Conservation (phyloP, 306 rosid species). For the Cicer chorassanicum region DNA sequence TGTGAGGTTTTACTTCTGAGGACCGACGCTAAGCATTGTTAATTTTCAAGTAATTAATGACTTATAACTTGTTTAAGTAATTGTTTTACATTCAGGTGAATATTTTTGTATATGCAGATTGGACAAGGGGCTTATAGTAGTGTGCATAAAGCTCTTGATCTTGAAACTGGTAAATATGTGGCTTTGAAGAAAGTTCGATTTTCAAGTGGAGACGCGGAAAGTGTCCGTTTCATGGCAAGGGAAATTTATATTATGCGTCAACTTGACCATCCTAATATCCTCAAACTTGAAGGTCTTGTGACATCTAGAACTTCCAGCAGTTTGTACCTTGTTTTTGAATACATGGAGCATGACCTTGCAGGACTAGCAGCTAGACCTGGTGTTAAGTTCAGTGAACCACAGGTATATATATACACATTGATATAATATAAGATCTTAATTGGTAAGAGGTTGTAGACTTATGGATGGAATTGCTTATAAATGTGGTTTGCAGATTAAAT, state of each 20-base stretch:
- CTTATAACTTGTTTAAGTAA: not conserved
- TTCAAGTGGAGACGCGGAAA: slow-evolving; percentile 76
- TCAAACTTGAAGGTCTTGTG: slow-evolving; percentile 87
- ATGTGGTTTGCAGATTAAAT: slow-evolving; percentile 70
- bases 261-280: slow-evolving; percentile 91
- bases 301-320: slow-evolving; percentile 82
- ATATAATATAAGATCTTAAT: not conserved
- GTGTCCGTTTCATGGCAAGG: slow-evolving; percentile 97
- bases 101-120: slow-evolving; percentile 55
- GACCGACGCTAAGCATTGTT: not conserved
- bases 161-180: slow-evolving; percentile 80
- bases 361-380: slow-evolving; percentile 69
- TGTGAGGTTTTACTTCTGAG: not conserved
- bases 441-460: not conserved
- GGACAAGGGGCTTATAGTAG: slow-evolving; percentile 98
- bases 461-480: not conserved
- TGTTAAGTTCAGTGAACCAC: slow-evolving; percentile 74
- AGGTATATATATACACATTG: slow-evolving; percentile 51
- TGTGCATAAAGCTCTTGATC: slow-evolving; percentile 86
- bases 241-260: slow-evolving; percentile 88
- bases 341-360: slow-evolving; percentile 97
- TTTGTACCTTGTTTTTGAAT: slow-evolving; percentile 90
- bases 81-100: slow-evolving; percentile 31
- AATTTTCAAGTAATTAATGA: not conserved
- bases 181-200: slow-evolving; percentile 94